phyloP scores from a whole-genome alignment of 352 stramenopile species.

The Globisporangium recalcitrans region DNA sequence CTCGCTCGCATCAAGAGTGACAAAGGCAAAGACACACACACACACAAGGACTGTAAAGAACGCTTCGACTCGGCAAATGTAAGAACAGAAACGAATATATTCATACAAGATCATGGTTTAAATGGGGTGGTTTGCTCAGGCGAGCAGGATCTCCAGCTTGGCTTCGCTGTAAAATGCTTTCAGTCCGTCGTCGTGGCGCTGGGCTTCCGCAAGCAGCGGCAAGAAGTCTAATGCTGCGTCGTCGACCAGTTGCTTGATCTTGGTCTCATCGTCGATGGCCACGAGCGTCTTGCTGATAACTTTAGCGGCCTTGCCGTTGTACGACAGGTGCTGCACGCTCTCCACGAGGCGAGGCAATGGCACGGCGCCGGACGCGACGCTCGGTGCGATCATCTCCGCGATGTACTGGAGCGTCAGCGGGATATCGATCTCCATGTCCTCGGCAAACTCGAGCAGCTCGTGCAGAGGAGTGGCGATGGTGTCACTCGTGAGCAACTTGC shows the following conservation, averaged over 20 bases:
- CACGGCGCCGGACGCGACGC: constrained; percentile 38
- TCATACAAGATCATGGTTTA: constrained; percentile 16
- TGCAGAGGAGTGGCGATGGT: constrained; percentile 35
- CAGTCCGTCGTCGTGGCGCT: constrained; percentile 16
- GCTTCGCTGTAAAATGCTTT: constrained; percentile 14
- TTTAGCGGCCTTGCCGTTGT: constrained; percentile 63
- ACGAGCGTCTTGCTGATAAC: constrained; percentile 47
- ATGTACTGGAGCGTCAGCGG: constrained; percentile 67
- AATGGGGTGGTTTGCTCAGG: not conserved
- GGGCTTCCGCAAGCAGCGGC: constrained; percentile 12
- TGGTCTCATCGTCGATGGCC: constrained; percentile 35
- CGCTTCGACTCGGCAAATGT: constrained; percentile 3
- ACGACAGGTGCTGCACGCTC: constrained; percentile 39
- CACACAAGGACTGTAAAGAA: not conserved
- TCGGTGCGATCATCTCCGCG: constrained; percentile 63
- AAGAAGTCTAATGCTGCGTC: constrained; percentile 16
- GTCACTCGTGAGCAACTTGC: constrained; percentile 39
- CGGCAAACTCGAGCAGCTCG: constrained; percentile 65
- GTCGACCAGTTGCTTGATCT: constrained; percentile 34
- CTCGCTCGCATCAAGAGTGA: not conserved
- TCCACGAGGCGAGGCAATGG: constrained; percentile 35
- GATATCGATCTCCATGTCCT: constrained; percentile 83
- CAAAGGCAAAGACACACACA: not conserved
- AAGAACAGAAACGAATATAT: constrained; percentile 21
- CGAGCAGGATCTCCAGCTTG: constrained; percentile 19